These are phyloP conservation scores for Leonotis leonurus DNA, from an alignment of 257 asterid species.

Conservation along the genomic window DNA sequence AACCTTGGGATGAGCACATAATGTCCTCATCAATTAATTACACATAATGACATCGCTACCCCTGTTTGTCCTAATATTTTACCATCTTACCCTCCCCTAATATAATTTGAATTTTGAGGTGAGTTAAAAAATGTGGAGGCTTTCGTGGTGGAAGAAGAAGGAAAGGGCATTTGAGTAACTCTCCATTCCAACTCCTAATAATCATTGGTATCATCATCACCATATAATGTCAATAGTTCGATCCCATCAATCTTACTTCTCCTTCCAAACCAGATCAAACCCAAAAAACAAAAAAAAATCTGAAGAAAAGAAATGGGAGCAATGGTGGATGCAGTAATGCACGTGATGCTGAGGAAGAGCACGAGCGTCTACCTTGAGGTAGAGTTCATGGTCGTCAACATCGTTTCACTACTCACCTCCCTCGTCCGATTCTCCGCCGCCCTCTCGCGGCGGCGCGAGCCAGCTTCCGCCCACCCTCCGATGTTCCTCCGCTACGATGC, in stretches of 20 bases:
- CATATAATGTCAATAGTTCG: not conserved
- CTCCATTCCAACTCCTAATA: not conserved
- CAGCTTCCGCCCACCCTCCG: constrained; percentile 16
- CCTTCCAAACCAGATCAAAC: not conserved
- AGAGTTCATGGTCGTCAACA: constrained; percentile 18
- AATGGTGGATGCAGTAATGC: constrained; percentile 17
- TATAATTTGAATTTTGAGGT: too few relatives aligned
- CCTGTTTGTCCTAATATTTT: not conserved
- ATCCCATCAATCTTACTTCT: not conserved
- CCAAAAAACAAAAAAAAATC: not conserved
- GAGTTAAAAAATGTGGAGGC: too few relatives aligned
- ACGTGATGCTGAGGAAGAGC: constrained; percentile 32
- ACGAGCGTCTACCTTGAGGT: constrained; percentile 18
- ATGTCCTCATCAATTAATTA: constrained; percentile 16
- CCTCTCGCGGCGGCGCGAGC: constrained; percentile 1
- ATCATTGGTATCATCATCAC: not conserved
- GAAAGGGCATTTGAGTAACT: constrained; percentile 25
- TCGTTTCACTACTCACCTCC: constrained; percentile 15
- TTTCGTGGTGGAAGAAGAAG: too few relatives aligned
- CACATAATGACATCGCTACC: not conserved
- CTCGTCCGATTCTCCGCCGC: constrained; percentile 18
- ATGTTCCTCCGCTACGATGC: constrained; percentile 17
- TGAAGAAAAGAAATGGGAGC: constrained; percentile 12
- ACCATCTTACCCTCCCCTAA: not conserved
- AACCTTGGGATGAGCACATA: constrained; percentile 19